Conservation (phyloP, 2,329 filamentous ascomycete species). For the Pseudogymnoascus sp. region DNA sequence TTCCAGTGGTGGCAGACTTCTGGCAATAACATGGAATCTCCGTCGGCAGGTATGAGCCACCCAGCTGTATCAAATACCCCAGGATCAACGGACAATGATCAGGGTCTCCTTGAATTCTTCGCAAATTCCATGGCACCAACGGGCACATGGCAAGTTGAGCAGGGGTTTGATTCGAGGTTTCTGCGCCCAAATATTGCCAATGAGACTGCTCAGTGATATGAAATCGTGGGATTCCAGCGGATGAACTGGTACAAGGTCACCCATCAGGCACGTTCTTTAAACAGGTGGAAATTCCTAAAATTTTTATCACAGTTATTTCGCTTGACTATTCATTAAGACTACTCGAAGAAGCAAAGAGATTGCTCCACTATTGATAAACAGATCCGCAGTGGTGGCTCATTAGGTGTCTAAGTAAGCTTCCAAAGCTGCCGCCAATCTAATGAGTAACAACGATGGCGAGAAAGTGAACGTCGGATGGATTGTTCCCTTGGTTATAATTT, state of each 20-base stretch:
- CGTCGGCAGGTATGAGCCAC: background rate
- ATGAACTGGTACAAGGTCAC: background rate
- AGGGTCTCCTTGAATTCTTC: background rate
- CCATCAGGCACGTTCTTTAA: background rate
- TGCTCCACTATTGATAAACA: background rate
- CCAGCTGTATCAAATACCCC: background rate
- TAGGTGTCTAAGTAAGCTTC: background rate
- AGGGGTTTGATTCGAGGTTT: background rate
- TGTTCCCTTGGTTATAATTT: constrained; percentile 31
- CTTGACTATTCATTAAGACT: background rate
- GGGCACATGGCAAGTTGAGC: background rate
- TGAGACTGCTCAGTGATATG: background rate
- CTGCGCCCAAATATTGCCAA: background rate
- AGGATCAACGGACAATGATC: background rate
- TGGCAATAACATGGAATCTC: background rate
- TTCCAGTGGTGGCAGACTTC: background rate
- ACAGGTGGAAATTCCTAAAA: background rate
- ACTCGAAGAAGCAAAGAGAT: background rate
- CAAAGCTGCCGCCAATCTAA: background rate
- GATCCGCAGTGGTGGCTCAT: background rate
- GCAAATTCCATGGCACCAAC: background rate
- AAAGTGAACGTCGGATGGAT: constrained; percentile 21
- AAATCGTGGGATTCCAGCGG: background rate
- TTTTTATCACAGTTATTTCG: background rate
- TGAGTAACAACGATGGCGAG: constrained; percentile 9